These are phyloP conservation scores for Calonectria montana DNA, from an alignment of 2,329 filamentous ascomycete species.

Conservation along the genomic window DNA sequence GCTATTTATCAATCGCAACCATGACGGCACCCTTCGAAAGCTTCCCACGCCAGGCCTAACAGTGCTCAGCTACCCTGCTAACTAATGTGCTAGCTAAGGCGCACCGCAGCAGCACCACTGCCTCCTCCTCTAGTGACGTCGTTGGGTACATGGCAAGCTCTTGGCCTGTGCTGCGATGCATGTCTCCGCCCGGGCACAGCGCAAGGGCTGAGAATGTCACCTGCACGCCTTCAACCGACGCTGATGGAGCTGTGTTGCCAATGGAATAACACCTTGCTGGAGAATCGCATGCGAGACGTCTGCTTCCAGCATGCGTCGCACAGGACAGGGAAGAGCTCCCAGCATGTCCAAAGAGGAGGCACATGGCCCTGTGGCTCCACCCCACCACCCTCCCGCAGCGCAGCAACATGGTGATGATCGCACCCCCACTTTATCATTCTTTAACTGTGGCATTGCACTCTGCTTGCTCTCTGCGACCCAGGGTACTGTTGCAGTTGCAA, in stretches of 20 bases:
- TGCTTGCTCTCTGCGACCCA: background rate
- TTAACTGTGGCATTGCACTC: too few relatives aligned
- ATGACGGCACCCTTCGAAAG: background rate
- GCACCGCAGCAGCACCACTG: background rate
- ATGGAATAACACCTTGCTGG: constrained; percentile 4
- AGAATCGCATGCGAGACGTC: background rate
- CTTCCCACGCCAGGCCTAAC: background rate
- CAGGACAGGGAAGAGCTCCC: background rate
- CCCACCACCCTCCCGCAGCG: background rate
- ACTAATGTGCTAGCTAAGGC: background rate
- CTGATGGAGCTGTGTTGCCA: background rate
- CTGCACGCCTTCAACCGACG: background rate
- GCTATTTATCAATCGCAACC: constrained; percentile 21
- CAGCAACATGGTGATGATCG: background rate
- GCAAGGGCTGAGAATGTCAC: background rate
- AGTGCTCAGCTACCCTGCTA: background rate
- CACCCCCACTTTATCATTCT: too few relatives aligned
- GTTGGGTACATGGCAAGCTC: background rate
- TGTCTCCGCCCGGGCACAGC: background rate
- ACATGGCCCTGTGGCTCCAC: constrained; percentile 2
- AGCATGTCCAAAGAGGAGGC: constrained; percentile 3
- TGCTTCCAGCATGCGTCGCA: background rate
- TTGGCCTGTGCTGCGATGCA: background rate
- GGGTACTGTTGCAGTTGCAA: background rate
- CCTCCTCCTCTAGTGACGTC: constrained; percentile 4